Base-by-base conservation (phyloP, 2,329 filamentous ascomycete genomes). In the Colletotrichum godetiae region DNA sequence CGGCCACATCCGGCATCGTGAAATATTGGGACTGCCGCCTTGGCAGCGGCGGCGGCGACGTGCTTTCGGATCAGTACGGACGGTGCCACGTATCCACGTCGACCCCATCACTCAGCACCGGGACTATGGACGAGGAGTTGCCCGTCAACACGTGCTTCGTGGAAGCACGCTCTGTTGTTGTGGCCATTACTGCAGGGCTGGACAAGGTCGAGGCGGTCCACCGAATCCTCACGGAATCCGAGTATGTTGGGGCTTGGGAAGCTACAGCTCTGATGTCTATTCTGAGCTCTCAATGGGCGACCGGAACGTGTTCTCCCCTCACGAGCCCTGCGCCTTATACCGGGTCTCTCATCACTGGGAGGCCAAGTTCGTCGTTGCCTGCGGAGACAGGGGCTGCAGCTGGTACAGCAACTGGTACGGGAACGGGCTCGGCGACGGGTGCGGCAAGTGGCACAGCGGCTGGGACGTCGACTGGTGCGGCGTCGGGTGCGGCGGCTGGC, bases 101-200 rank as follows among this genome's bases (percentile, higher is more conserved):
- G 19, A 65, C 67, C 46, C 46, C 15, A 42, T 29, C 42, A 15
- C 19, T 49, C 42, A 35, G 46, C 22, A 49, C 60, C 13, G 55
- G 46, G 10, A 57, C 31, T 5, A 12, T 42, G n/a, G 61, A 37
- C 37, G n/a, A 27, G n/a, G 67, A 33, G 29, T 27, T 46, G 29
- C 42, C 56, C 19, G 46, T 71, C 53, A 58, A 61, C 46, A 57
- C 15, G 8, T 73, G 71, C 55, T 73, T 73, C 46, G 22, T 70
- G 53, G 27, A 27, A 24, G 70, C 59, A 33, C 70, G 60, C 15
- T 65, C 67, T 7, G 60, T 73, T 6, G 59, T 70, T 37, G 70
- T 60, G 59, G 67, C 56, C 22, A 15, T 71, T 12, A 73, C 70
- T n/a, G 67, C 67, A 4, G 70, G 70, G 6, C 11, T 73, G 59